Conservation (phyloP, 2,329 filamentous ascomycete species). For the Westerdykella ornata region DNA sequence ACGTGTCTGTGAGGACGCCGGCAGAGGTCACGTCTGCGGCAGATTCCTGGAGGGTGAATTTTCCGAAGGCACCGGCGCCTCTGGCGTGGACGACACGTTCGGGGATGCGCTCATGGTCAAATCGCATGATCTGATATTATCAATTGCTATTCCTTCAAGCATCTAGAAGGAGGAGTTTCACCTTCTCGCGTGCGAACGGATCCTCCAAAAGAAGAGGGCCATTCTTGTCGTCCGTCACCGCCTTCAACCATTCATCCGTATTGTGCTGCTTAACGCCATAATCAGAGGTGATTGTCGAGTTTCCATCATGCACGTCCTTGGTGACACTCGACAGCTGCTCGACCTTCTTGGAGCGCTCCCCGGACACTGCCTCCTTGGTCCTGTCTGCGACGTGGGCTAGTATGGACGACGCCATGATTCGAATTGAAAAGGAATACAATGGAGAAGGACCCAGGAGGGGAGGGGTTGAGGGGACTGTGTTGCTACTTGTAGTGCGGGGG, state of each 20-base stretch:
- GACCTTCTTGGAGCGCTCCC: conserved; percentile 47
- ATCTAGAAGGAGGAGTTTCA: conserved; percentile 22
- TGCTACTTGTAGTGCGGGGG: too few relatives aligned
- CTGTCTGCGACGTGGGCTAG: conserved; percentile 24
- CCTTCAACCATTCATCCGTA: conserved; percentile 71
- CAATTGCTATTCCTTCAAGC: neutral
- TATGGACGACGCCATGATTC: conserved; percentile 28
- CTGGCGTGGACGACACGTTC: conserved; percentile 63
- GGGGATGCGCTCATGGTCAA: conserved; percentile 68
- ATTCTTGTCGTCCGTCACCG: conserved; percentile 54
- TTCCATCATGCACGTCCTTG: conserved; percentile 50
- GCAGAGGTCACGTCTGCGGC: conserved; percentile 58
- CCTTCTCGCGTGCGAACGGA: conserved; percentile 65
- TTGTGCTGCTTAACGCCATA: conserved; percentile 67
- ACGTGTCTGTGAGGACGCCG: conserved; percentile 60
- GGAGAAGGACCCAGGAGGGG: too few relatives aligned
- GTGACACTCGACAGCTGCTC: conserved; percentile 55
- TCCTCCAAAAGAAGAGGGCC: conserved; percentile 69
- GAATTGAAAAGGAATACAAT: neutral
- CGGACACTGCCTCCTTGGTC: conserved; percentile 28
- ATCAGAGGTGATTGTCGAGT: conserved; percentile 64
- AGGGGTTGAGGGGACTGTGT: too few relatives aligned
- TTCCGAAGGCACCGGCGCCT: conserved; percentile 58
- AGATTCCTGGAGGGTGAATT: conserved; percentile 59
- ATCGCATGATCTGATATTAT: conserved; percentile 56